These are phyloP conservation scores for Alisma plantagoaquatica DNA, from an alignment of 106 monocot genomes.

Conservation along the genomic window DNA sequence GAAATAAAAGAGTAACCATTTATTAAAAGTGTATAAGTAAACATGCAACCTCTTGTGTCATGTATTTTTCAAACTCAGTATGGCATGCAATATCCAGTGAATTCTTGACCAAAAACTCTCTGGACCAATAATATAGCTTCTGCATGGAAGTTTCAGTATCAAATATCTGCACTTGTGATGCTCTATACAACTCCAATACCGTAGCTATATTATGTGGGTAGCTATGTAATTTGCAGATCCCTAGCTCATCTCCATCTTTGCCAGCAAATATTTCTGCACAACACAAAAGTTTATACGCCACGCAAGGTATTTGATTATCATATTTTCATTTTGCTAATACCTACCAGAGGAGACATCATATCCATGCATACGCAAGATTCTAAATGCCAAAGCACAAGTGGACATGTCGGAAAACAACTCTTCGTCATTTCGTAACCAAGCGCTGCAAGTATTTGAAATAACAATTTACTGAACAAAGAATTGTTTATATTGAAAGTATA, in stretches of 20 bases:
- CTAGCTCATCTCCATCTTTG: slow-evolving; percentile 25
- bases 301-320: background rate
- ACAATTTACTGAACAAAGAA: slow-evolving; percentile 10
- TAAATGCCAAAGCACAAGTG: slow-evolving; percentile 77
- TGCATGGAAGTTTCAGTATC: slow-evolving; percentile 41
- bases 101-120: slow-evolving; percentile 32
- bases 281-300: too few species aligned
- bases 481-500: background rate
- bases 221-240: slow-evolving; percentile 27
- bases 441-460: slow-evolving; percentile 34
- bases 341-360: slow-evolving; percentile 75
- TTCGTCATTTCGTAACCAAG: slow-evolving; percentile 65
- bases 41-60: slow-evolving; percentile 24
- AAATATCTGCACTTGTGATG: slow-evolving; percentile 54
- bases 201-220: slow-evolving; percentile 30
- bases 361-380: slow-evolving; percentile 76
- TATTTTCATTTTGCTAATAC: background rate
- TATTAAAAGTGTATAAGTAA: too few species aligned
- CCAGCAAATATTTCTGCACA: slow-evolving; percentile 44
- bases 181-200: slow-evolving; percentile 66
- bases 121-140: slow-evolving; percentile 46
- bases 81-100: too few species aligned
- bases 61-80: slow-evolving; percentile 1
- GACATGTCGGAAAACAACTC: slow-evolving; percentile 45
- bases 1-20: too few species aligned